phyloP scores from a whole-genome alignment of 2,329 filamentous ascomycete species.

The Hysterium pulicare region DNA sequence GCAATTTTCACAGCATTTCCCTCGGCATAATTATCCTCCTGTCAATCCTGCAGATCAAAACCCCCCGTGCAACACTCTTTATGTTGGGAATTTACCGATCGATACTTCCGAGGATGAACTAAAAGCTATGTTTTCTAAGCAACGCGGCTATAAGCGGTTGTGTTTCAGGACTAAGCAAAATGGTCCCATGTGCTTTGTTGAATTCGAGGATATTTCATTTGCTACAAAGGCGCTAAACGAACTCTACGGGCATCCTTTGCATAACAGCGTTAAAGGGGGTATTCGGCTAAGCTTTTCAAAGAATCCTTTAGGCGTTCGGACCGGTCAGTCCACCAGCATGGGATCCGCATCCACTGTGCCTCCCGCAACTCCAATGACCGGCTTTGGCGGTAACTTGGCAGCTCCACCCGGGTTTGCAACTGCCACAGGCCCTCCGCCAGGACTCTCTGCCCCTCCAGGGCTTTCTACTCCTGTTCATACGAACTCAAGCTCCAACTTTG shows the following conservation, averaged over 20 bases:
- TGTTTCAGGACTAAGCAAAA: slow-evolving; percentile 95
- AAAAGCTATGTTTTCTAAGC: slow-evolving; percentile 87
- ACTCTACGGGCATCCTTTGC: slow-evolving; percentile 79
- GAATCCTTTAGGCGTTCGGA: slow-evolving; percentile 89
- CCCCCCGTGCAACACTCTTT: slow-evolving; percentile 94
- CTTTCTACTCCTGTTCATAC: slow-evolving; percentile 44
- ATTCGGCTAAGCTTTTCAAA: slow-evolving; percentile 97
- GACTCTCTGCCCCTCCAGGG: slow-evolving; percentile 72
- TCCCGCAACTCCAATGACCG: slow-evolving; percentile 52
- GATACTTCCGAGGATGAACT: slow-evolving; percentile 94
- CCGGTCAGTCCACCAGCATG: slow-evolving; percentile 61
- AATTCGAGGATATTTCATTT: slow-evolving; percentile 90
- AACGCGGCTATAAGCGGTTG: slow-evolving; percentile 90
- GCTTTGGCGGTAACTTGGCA: slow-evolving; percentile 57
- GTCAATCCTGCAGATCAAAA: slow-evolving; percentile 95
- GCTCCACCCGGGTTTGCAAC: slow-evolving; percentile 58
- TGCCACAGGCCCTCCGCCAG: slow-evolving; percentile 75
- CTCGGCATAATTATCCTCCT: slow-evolving; percentile 70
- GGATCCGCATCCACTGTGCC: slow-evolving; percentile 50
- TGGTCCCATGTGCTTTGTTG: slow-evolving; percentile 97
- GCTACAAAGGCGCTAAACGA: slow-evolving; percentile 89
- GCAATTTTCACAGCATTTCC: slow-evolving; percentile 56
- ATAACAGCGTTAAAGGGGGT: slow-evolving; percentile 90
- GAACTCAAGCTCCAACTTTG: slow-evolving; percentile 30
- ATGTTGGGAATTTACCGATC: slow-evolving; percentile 92